Base-by-base conservation (phyloP, 208 protist species). In the Hexamita inflata region DNA sequence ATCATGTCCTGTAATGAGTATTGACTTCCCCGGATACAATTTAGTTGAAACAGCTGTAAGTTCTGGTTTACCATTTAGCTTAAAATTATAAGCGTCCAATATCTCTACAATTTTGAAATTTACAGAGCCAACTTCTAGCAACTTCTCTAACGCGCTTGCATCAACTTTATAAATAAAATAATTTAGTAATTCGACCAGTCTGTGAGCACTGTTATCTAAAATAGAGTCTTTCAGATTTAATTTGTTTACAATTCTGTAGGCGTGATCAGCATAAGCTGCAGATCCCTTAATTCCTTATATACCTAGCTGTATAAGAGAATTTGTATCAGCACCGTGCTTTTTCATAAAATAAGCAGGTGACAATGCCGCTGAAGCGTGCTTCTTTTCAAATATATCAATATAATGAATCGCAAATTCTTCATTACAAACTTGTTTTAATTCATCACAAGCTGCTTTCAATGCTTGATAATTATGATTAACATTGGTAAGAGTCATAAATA, bases 1-100 rank as follows among this genome's bases (percentile, higher is more conserved):
- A 59, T 77, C 73, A 58, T 80, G 77, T 32, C 77, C 77, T 59
- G 35, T 73, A 15, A 80, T 45, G 0, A 80, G 42, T 0, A 80
- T 76, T 26, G 58, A 68, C 34, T 80, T 76, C n/a, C 77, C 77
- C 1, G 45, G 30, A 26, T 58, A 28, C 42, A 39, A 26, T 30
- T n/a, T 28, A 15, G 45, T 32, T 42, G 4, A 26, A 0, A 73
- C 77, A 0, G 26, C 2, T 7, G 59, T 58, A 9, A 73, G 49
- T 2, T 1, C 68, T 19, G 68, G 77, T n/a, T n/a, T n/a, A n/a
- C n/a, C n/a, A n/a, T n/a, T n/a, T n/a, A n/a, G n/a, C n/a, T n/a
- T n/a, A n/a, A n/a, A n/a, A n/a, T n/a, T n/a, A n/a, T n/a, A n/a
- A n/a, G n/a, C n/a, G n/a, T n/a, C n/a, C n/a, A n/a, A n/a, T n/a